These are phyloP conservation scores for Leccinum arenicola DNA, from an alignment of 768 basidiomycete species.

Conservation along the genomic window DNA sequence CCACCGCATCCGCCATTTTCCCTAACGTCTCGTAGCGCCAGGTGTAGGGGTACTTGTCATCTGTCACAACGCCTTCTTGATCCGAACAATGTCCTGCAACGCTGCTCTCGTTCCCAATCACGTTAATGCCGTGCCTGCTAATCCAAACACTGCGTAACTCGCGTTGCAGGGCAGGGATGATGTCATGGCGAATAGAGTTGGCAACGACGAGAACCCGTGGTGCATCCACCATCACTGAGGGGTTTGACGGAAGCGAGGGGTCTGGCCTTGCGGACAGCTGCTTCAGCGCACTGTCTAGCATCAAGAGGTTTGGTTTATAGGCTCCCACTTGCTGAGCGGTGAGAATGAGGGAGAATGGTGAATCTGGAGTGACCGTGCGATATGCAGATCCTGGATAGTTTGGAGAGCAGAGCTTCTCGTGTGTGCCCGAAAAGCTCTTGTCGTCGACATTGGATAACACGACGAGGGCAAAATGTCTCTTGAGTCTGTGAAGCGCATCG, in stretches of 20 bases:
- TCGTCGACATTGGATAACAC: conserved; percentile 78
- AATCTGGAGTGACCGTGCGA: conserved; percentile 40
- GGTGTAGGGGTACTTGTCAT: conserved; percentile 35
- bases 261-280: conserved; percentile 25
- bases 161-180: conserved; percentile 56
- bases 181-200: conserved; percentile 65
- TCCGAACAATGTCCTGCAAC: conserved; percentile 32
- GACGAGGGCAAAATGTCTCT: conserved; percentile 63
- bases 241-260: conserved; percentile 18
- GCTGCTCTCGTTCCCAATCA: conserved; percentile 34
- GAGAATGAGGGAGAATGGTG: conserved; percentile 62
- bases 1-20: conserved; percentile 59
- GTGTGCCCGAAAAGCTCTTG: conserved; percentile 58
- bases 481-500: conserved; percentile 55
- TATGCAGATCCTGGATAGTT: conserved; percentile 30
- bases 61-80: conserved; percentile 13
- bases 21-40: conserved; percentile 61
- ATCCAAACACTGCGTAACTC: conserved; percentile 67
- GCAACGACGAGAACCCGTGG: conserved; percentile 60
- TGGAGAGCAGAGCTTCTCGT: conserved; percentile 41
- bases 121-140: conserved; percentile 38
- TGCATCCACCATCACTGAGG: conserved; percentile 30
- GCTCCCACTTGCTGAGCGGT: conserved; percentile 73
- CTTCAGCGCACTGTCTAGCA: conserved; percentile 34
- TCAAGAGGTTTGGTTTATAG: conserved; percentile 60